A percentile compares a stretch with the other conserved stretches of the same genome.
Conservation (phyloP, 2,329 filamentous ascomycete species). For the Periconia macrospinosa region DNA sequence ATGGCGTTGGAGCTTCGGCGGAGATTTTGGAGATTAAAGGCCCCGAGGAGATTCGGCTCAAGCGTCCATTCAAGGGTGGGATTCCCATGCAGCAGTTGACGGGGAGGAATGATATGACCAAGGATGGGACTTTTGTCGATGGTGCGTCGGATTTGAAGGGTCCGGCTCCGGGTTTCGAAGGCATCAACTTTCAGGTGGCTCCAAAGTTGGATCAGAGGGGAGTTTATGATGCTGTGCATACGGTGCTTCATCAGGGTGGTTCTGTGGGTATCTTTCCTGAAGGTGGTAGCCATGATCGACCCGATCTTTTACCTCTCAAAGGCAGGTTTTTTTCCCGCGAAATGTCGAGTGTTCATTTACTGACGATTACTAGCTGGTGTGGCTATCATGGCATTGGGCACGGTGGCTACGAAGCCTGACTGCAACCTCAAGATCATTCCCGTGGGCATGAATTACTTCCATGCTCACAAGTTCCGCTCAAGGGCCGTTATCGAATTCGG, state of each 20-base stretch:
- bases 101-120: slow-evolving; percentile 71
- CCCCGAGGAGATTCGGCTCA: slow-evolving; percentile 79
- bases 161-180: slow-evolving; percentile 62
- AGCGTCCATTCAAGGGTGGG: slow-evolving; percentile 81
- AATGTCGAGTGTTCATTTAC: background rate
- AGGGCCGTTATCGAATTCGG: slow-evolving; percentile 96
- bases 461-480: slow-evolving; percentile 97
- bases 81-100: slow-evolving; percentile 80
- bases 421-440: slow-evolving; percentile 94
- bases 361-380: slow-evolving; percentile 69
- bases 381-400: slow-evolving; percentile 94
- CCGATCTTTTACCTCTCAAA: slow-evolving; percentile 87
- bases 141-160: slow-evolving; percentile 56
- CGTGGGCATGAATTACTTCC: slow-evolving; percentile 99
- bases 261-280: slow-evolving; percentile 98
- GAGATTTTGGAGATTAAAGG: slow-evolving; percentile 82
- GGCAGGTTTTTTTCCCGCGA: slow-evolving; percentile 15
- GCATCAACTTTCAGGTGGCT: slow-evolving; percentile 82
- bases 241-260: slow-evolving; percentile 76
- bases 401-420: slow-evolving; percentile 80
- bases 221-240: slow-evolving; percentile 92
- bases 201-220: slow-evolving; percentile 92
- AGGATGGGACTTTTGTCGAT: slow-evolving; percentile 65
- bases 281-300: slow-evolving; percentile 92
- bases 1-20: slow-evolving; percentile 77